Conservation (phyloP, 2,329 filamentous ascomycete genomes). For the Blastomyces silverae region DNA sequence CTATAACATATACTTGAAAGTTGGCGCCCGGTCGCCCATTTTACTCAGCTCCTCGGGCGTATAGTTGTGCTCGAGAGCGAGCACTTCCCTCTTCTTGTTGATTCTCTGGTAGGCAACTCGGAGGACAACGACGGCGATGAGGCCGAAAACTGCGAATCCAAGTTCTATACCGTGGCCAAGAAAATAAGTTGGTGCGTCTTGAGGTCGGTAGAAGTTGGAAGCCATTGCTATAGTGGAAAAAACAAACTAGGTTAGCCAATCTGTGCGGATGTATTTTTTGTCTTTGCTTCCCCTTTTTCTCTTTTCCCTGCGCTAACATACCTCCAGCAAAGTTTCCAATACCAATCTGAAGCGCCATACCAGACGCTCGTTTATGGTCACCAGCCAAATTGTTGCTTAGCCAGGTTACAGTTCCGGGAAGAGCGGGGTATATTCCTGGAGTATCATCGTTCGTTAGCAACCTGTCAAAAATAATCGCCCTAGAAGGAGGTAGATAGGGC, state of each 20-base stretch:
- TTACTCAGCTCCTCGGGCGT: slow-evolving; percentile 51
- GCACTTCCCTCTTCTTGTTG: slow-evolving; percentile 53
- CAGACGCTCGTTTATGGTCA: slow-evolving; percentile 50
- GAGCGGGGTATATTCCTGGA: slow-evolving; percentile 41
- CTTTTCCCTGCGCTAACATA: slow-evolving; percentile 18
- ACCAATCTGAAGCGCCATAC: slow-evolving; percentile 60
- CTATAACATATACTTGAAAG: slow-evolving; percentile 56
- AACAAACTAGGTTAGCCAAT: neutral
- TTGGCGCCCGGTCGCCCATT: slow-evolving; percentile 55
- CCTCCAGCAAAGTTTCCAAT: slow-evolving; percentile 48
- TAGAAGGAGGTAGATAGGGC: neutral
- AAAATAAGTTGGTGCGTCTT: slow-evolving; percentile 46
- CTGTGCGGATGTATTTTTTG: neutral
- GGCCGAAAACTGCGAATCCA: slow-evolving; percentile 44
- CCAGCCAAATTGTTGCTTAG: slow-evolving; percentile 55
- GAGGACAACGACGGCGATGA: slow-evolving; percentile 41
- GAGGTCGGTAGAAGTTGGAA: slow-evolving; percentile 60
- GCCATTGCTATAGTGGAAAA: slow-evolving; percentile 50
- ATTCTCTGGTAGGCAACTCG: slow-evolving; percentile 50
- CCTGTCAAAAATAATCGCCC: slow-evolving; percentile 9
- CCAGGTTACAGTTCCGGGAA: slow-evolving; percentile 48
- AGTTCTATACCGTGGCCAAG: slow-evolving; percentile 49
- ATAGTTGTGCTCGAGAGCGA: slow-evolving; percentile 37
- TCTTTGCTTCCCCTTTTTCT: neutral
- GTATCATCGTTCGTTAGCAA: neutral